Base-by-base conservation (phyloP, 2,329 filamentous ascomycete species). In the Botrytis porri region DNA sequence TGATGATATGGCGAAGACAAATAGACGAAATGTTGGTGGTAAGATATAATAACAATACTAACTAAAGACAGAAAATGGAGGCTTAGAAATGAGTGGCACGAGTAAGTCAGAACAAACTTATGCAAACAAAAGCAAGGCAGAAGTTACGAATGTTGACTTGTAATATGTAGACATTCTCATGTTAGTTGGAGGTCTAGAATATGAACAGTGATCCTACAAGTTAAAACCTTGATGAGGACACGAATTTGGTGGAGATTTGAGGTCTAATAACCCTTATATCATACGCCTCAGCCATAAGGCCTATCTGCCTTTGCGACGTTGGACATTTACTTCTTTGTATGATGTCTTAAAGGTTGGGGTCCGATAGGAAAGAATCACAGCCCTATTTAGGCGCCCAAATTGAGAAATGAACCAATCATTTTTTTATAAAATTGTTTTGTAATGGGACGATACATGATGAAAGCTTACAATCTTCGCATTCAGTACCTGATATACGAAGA, bases 131-230 rank as follows among this genome's bases (percentile, higher is more conserved):
- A 35, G 8, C 41, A 70, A 70, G 57, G 25, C 51, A 62, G 41
- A 35, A 22, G 57, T n/a, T 51, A 48, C 37, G 39, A 60, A 63
- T 70, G 25, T 63, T 63, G 41, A 57, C 32, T 37, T 48, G 18
- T 22, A 70, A 63, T 70, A 70, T 51, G 69, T 70, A 70, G 32
- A 60, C 69, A 51, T 9, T 25, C 3, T 57, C 39, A 12, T 45
- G 57, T 70, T 48, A 70, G 57, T 48, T 70, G 57, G 32, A 63
- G 41, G 69, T 70, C 69, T 51, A 63, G 57, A 63, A 45, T 62
- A 62, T 37, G 41, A 48, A 48, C 14, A 22, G 43, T 39, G 29
- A 70, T 70, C 69, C 63, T 65, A 7, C 63, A 35, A 65, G 20
- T 18, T 22, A 18, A 35, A n/a, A 22, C 41, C 35, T 14, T 29